These are phyloP conservation scores for Leccinellum luteum DNA, from an alignment of 768 basidiomycete genomes.

Conservation along the genomic window DNA sequence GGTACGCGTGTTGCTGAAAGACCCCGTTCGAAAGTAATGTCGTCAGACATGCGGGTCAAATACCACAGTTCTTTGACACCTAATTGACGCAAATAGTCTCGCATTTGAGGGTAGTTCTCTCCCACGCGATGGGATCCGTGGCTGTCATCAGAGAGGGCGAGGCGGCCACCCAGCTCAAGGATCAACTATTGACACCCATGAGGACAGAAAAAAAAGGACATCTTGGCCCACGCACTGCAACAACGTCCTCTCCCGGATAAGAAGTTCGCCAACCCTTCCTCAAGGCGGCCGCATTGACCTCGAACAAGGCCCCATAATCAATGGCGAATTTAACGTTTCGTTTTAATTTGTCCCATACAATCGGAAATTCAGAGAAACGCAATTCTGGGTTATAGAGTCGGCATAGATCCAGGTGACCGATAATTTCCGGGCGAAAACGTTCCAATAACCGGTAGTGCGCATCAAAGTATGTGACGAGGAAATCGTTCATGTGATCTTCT, in stretches of 20 bases:
- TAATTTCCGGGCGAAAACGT: conserved; percentile 77
- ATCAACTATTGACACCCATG: conserved; percentile 55
- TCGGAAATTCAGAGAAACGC: conserved; percentile 51
- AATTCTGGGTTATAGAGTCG: conserved; percentile 75
- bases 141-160: conserved; percentile 93
- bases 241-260: conserved; percentile 80
- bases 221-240: conserved; percentile 53
- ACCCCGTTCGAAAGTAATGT: conserved; percentile 28
- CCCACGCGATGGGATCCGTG: conserved; percentile 90
- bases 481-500: conserved; percentile 38
- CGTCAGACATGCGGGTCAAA: conserved; percentile 40
- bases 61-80: conserved; percentile 67
- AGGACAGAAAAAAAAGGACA: conserved; percentile 9
- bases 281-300: conserved; percentile 90
- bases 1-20: conserved; percentile 43
- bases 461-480: conserved; percentile 78
- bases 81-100: conserved; percentile 59
- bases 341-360: conserved; percentile 61
- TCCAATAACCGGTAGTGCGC: conserved; percentile 71
- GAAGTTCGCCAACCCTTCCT: conserved; percentile 85
- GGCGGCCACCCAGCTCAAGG: conserved; percentile 60
- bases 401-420: conserved; percentile 94
- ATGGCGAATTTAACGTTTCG: conserved; percentile 74
- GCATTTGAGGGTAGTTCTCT: conserved; percentile 71
- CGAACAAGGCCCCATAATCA: conserved; percentile 87